Base-by-base conservation (phyloP, 202 grass and related monocot species). In the Schoenoplectus triqueter region DNA sequence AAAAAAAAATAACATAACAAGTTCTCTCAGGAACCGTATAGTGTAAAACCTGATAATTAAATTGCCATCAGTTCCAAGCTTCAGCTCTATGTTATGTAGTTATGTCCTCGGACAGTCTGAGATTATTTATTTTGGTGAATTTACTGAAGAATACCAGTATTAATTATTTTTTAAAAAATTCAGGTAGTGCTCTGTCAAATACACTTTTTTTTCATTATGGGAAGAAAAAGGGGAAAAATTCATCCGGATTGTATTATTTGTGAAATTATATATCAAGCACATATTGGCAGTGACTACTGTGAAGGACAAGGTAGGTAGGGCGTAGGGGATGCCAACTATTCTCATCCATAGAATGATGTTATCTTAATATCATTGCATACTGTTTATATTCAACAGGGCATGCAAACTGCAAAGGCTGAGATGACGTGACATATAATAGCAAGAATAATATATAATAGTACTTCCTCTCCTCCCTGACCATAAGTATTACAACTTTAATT, bases 311-410 rank as follows among this genome's bases (percentile, higher is more conserved):
- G 31, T 44, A 2, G 54, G 52, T 59, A 78, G 52, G 31, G 31
- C 31, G 9, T 57, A 57, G 74, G 54, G 54, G 15, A 61, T 78
- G 74, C 54, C 31, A 42, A 60, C 13, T 78, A 78, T 78, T 78
- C 39, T 60, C 55, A 79, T 59, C 55, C 75, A 79, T 45, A 45
- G 55, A 79, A 79, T 61, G 31, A 78, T 79, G 75, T 59, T 60
- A 60, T 61, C 54, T 79, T 79, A 79, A 61, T 44, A 79, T 79
- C 75, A 54, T 79, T 79, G 75, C 22, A 42, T 18, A 78, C 74
- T 78, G 74, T 78, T 78, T 78, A 42, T 42, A 78, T 17, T 78
- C 56, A 79, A 39, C 15, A 59, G 75, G 13, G 31, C 55, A 45
- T 60, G 54, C 11, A n/a, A 60, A 57, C 21, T 60, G 54, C 11